Base-by-base conservation (phyloP, 345 rosid genomes). In the Lenwebbia sp. region DNA sequence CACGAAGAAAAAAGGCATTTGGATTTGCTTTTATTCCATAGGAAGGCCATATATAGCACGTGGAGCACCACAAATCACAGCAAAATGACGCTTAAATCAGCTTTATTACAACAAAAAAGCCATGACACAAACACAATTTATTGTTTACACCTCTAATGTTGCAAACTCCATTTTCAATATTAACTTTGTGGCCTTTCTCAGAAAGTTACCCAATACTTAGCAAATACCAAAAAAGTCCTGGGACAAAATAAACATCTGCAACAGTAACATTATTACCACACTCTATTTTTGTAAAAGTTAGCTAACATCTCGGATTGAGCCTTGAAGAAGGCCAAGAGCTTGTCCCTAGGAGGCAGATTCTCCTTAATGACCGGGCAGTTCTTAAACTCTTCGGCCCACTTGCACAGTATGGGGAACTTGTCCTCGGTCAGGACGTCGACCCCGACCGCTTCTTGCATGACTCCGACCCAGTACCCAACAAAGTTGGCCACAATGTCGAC, bases 301-400 rank as follows among this genome's bases (percentile, higher is more conserved):
- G 57, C 40, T 13, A 23, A 4, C 51, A 5, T 60, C 51, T 26
- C 88, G 12, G 33, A n/a, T 11, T 44, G 82, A 41, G 86, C 82
- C 83, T 50, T 84, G 22, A 83, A 50, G 52, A 19, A 19, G 37
- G 84, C 86, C 21, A 44, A 5, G 26, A 89, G 82, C 17, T 49
- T 25, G 25, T 86, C 88, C 44, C 85, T 86, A 0, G 86, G 84
- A 15, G 90, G 90, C 75, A 89, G 57, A 28, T 21, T 54, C 51
- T 86, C 87, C 83, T 40, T 85, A 49, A 86, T 76, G 26, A 30
- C 70, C 10, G 84, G 26, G 85, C 85, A 74, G 54, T 75, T 33
- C 51, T 30, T 49, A 51, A 84, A 81, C 50, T 85, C 82, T 50
- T 87, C 82, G 6, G 62, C 52, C 88, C 88, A 87, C 65, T 81